Conservation (phyloP, 2,329 filamentous ascomycete genomes). For the Gremmenia infestans region DNA sequence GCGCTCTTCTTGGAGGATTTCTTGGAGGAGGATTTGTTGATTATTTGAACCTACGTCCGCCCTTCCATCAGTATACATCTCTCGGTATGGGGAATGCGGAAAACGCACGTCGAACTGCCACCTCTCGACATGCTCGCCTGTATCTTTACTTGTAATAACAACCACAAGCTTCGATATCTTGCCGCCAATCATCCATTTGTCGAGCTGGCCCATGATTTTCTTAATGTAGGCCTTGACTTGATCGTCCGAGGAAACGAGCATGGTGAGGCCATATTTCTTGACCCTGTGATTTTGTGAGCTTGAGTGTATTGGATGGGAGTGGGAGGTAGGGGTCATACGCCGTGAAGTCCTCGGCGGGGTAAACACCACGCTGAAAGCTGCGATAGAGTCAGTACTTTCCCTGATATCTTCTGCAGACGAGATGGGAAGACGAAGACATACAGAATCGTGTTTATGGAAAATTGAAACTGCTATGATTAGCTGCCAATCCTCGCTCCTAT, state of each 20-base stretch:
- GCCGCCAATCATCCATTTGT: constrained; percentile 94
- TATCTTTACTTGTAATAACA: constrained; percentile 95
- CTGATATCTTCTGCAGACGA: neutral
- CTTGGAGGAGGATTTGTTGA: constrained; percentile 41
- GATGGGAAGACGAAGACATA: constrained; percentile 38
- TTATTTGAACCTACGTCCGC: constrained; percentile 47
- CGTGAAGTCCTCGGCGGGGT: constrained; percentile 95
- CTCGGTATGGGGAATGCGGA: neutral
- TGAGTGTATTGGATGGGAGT: neutral
- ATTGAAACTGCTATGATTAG: constrained; percentile 67
- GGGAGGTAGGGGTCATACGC: constrained; percentile 51
- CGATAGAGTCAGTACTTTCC: neutral
- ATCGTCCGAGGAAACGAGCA: constrained; percentile 81
- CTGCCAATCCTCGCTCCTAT: neutral
- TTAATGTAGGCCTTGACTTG: constrained; percentile 99
- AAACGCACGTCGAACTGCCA: constrained; percentile 88
- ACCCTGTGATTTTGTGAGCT: constrained; percentile 46
- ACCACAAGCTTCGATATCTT: constrained; percentile 98
- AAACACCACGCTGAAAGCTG: constrained; percentile 79
- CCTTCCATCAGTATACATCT: neutral
- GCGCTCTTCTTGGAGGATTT: constrained; percentile 45
- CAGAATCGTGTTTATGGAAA: constrained; percentile 96
- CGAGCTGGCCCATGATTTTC: constrained; percentile 97
- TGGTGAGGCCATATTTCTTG: constrained; percentile 97
- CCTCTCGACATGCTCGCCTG: constrained; percentile 88